These are phyloP conservation scores for Fusarium sp. DNA, from an alignment of 2,329 filamentous ascomycete genomes.

Conservation along the genomic window DNA sequence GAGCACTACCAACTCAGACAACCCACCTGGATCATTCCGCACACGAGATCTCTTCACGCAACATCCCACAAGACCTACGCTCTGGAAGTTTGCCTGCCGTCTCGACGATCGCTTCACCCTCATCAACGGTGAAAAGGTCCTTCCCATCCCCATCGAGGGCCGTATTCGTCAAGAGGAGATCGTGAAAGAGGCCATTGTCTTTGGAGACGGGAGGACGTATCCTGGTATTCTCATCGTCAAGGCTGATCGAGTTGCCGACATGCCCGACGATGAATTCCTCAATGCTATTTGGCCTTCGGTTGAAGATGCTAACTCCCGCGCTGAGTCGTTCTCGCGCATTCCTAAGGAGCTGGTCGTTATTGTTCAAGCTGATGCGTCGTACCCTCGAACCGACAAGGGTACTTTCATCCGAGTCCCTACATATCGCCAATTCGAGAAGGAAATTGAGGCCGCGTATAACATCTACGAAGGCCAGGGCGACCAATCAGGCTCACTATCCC, in stretches of 20 bases:
- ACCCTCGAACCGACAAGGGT: conserved; percentile 68
- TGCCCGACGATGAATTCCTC: conserved; percentile 63
- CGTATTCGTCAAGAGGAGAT: conserved; percentile 66
- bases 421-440: conserved; percentile 60
- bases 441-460: conserved; percentile 61
- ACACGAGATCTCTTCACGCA: conserved; percentile 62
- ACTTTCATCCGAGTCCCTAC: conserved; percentile 67
- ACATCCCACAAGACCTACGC: conserved; percentile 58
- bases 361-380: conserved; percentile 60
- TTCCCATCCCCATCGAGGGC: conserved; percentile 66
- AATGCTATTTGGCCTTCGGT: conserved; percentile 65
- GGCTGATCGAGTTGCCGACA: conserved; percentile 58
- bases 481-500: not conserved
- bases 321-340: conserved; percentile 68
- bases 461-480: conserved; percentile 32
- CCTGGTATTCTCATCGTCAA: conserved; percentile 70
- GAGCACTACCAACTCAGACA: conserved; percentile 54
- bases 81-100: conserved; percentile 63
- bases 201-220: conserved; percentile 67
- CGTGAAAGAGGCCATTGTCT: conserved; percentile 71
- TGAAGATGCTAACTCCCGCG: conserved; percentile 64
- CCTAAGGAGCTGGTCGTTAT: conserved; percentile 68
- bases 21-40: conserved; percentile 62
- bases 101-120: conserved; percentile 63
- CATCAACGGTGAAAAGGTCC: conserved; percentile 65